Percentiles rank a stretch among this genome's conserved stretches.
These are phyloP conservation scores for Rhipidocladum racemiflorum DNA, from an alignment of 176 grass and related monocot genomes.

Conservation along the genomic window DNA sequence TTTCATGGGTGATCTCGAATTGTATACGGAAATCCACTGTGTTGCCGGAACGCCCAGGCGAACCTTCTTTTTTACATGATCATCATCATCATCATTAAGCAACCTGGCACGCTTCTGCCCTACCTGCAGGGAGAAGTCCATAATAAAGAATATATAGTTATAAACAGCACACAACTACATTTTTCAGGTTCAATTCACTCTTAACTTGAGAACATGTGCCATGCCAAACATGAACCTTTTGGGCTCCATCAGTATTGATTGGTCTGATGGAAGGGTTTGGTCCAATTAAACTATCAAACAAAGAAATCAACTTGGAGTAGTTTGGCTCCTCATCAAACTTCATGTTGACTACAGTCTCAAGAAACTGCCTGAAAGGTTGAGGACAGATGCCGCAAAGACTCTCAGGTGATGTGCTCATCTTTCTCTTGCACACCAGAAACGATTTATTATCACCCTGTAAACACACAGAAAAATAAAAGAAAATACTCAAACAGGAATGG, in stretches of 20 bases:
- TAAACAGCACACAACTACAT: background rate
- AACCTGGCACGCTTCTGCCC: conserved; percentile 80
- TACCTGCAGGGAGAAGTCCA: conserved; percentile 44
- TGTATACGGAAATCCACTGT: conserved; percentile 94
- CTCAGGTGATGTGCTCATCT: conserved; percentile 78
- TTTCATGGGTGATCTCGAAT: conserved; percentile 74
- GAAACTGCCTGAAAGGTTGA: conserved; percentile 74
- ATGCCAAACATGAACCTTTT: conserved; percentile 51
- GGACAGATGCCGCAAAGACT: conserved; percentile 71
- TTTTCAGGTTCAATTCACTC: background rate
- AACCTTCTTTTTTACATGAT: conserved; percentile 64
- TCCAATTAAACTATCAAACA: conserved; percentile 80
- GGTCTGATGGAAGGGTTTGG: no score
- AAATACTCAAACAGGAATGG: background rate
- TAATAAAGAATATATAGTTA: background rate
- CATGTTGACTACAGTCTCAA: conserved; percentile 80
- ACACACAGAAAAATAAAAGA: background rate
- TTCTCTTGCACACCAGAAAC: conserved; percentile 94
- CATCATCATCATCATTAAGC: conserved; percentile 60
- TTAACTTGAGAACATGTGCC: background rate
- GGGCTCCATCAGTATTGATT: conserved; percentile 83
- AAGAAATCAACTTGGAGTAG: conserved; percentile 78
- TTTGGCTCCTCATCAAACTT: conserved; percentile 95
- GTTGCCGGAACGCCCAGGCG: conserved; percentile 64
- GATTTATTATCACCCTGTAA: conserved; percentile 85